Percentiles rank a stretch among this genome's conserved stretches.
Evolutionary conservation across 2,329 filamentous ascomycete species (phyloP).

Genomic region (Fusarium hostae): DNA sequence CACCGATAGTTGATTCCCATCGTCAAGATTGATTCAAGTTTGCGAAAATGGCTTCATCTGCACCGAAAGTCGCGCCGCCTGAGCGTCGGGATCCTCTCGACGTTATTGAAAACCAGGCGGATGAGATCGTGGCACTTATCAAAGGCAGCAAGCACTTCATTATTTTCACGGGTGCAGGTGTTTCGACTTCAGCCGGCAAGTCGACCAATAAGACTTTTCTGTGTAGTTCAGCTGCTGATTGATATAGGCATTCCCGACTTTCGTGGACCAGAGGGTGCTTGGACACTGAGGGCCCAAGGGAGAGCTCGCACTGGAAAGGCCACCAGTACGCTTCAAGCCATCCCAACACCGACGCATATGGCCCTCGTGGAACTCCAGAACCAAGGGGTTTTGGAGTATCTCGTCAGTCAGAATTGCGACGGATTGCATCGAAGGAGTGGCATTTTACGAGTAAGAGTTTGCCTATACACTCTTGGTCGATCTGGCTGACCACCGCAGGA

Average conservation of each 20-base stretch:
- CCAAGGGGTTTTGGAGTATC: slow-evolving; percentile 53
- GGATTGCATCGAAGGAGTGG: slow-evolving; percentile 58
- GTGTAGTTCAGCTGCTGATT: fast-evolving
- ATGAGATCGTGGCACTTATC: slow-evolving; percentile 51
- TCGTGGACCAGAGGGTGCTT: slow-evolving; percentile 58
- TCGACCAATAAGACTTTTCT: fast-evolving
- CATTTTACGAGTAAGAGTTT: slow-evolving; percentile 52
- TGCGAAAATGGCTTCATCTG: slow-evolving; percentile 24
- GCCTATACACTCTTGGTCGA: fast-evolving
- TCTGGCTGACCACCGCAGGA: slow-evolving; percentile 42
- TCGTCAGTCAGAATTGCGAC: slow-evolving; percentile 55
- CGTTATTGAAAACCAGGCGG: slow-evolving; percentile 49
- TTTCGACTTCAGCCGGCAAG: slow-evolving; percentile 58
- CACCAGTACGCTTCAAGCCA: slow-evolving; percentile 54
- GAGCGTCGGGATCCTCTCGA: slow-evolving; percentile 25
- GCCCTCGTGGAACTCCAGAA: slow-evolving; percentile 58
- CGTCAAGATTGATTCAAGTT: fast-evolving
- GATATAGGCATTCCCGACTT: slow-evolving; percentile 58
- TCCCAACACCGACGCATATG: slow-evolving; percentile 60
- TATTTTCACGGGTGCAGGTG: slow-evolving; percentile 58
- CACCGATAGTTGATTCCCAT: neutral
- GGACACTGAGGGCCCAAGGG: slow-evolving; percentile 58
- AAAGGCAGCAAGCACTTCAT: slow-evolving; percentile 58
- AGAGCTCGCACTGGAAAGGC: slow-evolving; percentile 47
- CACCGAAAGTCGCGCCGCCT: slow-evolving; percentile 20